Percentiles rank a stretch among this genome's conserved stretches.
phyloP scores from a whole-genome alignment of 306 rosid species.

The Trichosanthes cucumerina region DNA sequence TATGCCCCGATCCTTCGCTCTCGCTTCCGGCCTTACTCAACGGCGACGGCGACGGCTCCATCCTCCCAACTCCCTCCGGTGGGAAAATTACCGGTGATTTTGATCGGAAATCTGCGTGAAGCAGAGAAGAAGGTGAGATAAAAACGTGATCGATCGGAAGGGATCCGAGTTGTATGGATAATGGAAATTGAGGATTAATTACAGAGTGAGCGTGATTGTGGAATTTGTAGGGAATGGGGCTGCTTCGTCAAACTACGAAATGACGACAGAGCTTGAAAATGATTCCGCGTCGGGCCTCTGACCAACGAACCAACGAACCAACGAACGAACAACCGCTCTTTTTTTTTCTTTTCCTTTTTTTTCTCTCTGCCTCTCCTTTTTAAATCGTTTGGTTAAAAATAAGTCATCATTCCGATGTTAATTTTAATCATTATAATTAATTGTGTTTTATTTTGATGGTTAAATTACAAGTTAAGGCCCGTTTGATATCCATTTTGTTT shows the following conservation, averaged over 20 bases:
- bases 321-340: background rate
- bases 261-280: background rate
- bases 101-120: background rate
- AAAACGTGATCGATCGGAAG: background rate
- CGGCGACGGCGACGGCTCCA: conserved; percentile 2
- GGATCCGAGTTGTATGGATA: background rate
- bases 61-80: background rate
- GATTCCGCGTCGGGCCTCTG: background rate
- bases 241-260: background rate
- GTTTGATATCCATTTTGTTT: no score
- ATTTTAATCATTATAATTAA: no score
- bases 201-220: background rate
- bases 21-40: conserved; percentile 20
- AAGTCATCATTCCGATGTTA: no score
- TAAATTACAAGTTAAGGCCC: no score
- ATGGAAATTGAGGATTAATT: background rate
- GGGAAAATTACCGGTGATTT: background rate
- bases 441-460: no score
- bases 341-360: background rate
- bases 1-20: conserved; percentile 20
- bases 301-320: conserved; percentile 5
- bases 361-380: background rate
- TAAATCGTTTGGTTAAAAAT: no score
- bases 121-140: background rate
- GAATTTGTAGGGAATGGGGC: background rate